phyloP scores from a whole-genome alignment of 1,284 basidiomycete species.

The Malassezia japonica region DNA sequence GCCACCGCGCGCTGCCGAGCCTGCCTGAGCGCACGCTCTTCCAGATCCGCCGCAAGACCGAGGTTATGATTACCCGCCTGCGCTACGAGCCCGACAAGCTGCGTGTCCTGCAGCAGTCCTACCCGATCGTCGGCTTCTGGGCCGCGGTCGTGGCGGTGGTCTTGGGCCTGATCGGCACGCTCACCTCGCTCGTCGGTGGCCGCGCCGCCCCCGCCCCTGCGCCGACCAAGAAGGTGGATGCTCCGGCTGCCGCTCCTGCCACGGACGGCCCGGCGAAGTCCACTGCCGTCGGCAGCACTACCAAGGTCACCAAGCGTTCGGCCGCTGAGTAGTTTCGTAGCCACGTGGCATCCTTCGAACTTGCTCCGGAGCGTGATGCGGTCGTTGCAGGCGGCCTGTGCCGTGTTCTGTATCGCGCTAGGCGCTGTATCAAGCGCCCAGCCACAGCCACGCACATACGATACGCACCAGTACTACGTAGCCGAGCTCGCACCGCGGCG shows the following conservation, averaged over 20 bases:
- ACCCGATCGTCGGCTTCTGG: conserved; percentile 33
- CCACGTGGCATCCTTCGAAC: background rate
- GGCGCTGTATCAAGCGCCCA: background rate
- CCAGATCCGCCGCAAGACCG: conserved; percentile 24
- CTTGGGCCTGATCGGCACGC: conserved; percentile 29
- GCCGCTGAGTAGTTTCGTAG: background rate
- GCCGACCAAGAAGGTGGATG: conserved; percentile 14
- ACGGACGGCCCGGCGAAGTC: conserved; percentile 8
- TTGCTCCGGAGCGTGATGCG: background rate
- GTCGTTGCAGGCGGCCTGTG: background rate
- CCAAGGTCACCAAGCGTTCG: conserved; percentile 11
- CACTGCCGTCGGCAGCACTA: conserved; percentile 9
- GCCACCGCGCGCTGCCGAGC: conserved; percentile 20
- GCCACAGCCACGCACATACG: conserved; percentile 53
- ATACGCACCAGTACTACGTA: conserved; percentile 81
- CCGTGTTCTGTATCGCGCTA: no score
- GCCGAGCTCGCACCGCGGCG: conserved; percentile 60
- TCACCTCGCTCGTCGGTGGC: conserved; percentile 29
- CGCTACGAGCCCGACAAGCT: conserved; percentile 21
- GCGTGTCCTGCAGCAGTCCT: conserved; percentile 36
- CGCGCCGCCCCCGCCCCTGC: background rate
- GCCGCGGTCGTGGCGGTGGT: conserved; percentile 32
- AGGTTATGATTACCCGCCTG: conserved; percentile 24
- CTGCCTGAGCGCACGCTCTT: conserved; percentile 10
- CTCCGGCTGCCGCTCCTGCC: background rate